Evolutionary conservation across 257 asterid genomes (phyloP).

Genomic region (Paraleonurus japonicus): DNA sequence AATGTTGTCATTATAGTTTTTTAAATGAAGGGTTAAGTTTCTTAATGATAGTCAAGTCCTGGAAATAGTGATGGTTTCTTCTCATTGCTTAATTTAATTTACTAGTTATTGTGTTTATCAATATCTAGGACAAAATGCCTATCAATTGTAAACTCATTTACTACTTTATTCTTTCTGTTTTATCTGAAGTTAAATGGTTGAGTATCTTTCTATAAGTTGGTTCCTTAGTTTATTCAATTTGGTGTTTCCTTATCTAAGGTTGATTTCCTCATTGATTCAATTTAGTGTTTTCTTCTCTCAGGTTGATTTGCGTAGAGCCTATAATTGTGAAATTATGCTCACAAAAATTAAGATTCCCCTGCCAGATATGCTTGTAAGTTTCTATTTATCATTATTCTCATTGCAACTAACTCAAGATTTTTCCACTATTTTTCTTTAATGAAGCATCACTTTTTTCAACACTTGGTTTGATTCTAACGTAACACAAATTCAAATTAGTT

Average conservation of each 20-base stretch:
- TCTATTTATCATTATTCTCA: constrained; percentile 18
- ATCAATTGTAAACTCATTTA: constrained; percentile 2
- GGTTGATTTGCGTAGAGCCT: constrained; percentile 96
- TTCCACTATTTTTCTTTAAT: constrained; percentile 9
- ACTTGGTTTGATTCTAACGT: background rate
- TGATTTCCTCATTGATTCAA: constrained; percentile 40
- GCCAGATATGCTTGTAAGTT: constrained; percentile 93
- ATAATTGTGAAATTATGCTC: constrained; percentile 98
- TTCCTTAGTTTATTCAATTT: constrained; percentile 20
- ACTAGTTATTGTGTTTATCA: constrained; percentile 9
- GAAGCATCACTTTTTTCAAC: background rate
- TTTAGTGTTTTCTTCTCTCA: constrained; percentile 36
- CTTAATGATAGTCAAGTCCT: constrained; percentile 2
- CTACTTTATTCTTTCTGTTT: background rate
- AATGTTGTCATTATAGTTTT: background rate
- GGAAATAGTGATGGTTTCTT: constrained; percentile 3
- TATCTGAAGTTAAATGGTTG: constrained; percentile 11
- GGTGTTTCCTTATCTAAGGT: constrained; percentile 47
- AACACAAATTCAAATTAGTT: background rate
- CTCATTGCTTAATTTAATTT: background rate
- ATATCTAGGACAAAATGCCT: background rate
- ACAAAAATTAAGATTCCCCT: constrained; percentile 90
- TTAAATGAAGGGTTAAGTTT: background rate
- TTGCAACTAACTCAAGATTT: background rate
- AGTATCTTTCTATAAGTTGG: constrained; percentile 4